Base-by-base conservation (phyloP, 495 filamentous ascomycete species). In the Penicillium roqueforti region DNA sequence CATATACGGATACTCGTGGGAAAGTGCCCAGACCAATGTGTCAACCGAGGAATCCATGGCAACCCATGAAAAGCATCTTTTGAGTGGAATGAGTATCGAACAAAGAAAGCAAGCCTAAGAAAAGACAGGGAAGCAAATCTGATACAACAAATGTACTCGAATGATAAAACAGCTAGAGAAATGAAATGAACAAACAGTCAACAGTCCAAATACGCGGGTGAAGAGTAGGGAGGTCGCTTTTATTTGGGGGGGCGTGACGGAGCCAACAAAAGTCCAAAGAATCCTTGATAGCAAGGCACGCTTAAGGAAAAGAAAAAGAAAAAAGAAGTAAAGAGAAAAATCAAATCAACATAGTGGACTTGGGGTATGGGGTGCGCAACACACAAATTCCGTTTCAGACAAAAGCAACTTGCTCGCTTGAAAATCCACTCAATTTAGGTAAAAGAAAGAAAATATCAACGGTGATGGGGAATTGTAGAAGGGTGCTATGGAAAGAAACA, bases 361-460 rank as follows among this genome's bases (percentile, higher is more conserved):
- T 69, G 73, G 73, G 73, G 71, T 75, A 75, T 75, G 70, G 65
- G 28, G 70, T 74, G 73, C 65, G 69, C 63, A 74, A 75, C 66
- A 71, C 71, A 72, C 73, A 71, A 70, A 72, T 71, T 73, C 69
- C 67, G 68, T 71, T 75, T 72, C 67, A 76, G 62, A 69, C 66
- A 65, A 66, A 67, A 67, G 68, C 67, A 72, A 60, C 68, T 68
- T 57, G 68, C 64, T 71, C 72, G 71, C 71, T 75, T 61, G 63
- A 63, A 68, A 74, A 72, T 70, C 73, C 71, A 72, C 66, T 71
- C 56, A 69, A 65, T 62, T 63, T 67, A 54, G 64, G 66, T 55
- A 49, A 54, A 56, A 43, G 42, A 50, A 40, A 52, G 32, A 47
- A 50, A 43, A 45, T 39, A 44, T 45, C 54, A 50, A 46, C 34